These are phyloP conservation scores for Scutellaria baicalensis DNA, from an alignment of 257 asterid species.

Conservation along the genomic window DNA sequence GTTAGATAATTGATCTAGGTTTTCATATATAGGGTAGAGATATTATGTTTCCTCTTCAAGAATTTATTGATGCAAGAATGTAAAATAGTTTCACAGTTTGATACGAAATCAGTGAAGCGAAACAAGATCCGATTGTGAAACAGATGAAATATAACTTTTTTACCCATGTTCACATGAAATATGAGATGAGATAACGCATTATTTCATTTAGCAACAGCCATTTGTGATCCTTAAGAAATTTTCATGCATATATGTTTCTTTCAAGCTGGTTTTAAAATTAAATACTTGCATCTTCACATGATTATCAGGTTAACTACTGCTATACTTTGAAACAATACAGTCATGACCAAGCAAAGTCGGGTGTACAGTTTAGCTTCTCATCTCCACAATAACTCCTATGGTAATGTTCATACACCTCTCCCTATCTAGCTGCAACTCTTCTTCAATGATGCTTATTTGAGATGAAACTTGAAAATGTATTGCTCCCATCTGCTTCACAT, in stretches of 20 bases:
- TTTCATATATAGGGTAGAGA: background rate
- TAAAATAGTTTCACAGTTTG: background rate
- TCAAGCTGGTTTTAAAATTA: background rate
- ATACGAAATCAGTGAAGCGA: background rate
- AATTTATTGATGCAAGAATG: background rate
- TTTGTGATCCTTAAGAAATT: background rate
- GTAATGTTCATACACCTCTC: background rate
- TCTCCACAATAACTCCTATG: slow-evolving; percentile 35
- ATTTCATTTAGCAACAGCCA: background rate
- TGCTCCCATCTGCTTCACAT: too few relatives aligned
- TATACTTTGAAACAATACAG: slow-evolving; percentile 59
- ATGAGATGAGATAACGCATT: too few relatives aligned
- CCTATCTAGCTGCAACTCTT: too few relatives aligned
- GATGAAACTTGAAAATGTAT: slow-evolving; percentile 10
- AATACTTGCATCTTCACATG: slow-evolving; percentile 16
- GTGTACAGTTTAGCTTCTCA: slow-evolving; percentile 83
- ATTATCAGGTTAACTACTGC: slow-evolving; percentile 72
- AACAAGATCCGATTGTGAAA: too few relatives aligned
- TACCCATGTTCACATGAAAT: too few relatives aligned
- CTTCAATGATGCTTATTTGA: background rate
- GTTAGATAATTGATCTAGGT: background rate
- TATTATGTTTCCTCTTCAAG: background rate
- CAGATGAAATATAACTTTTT: too few relatives aligned
- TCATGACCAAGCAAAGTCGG: slow-evolving; percentile 65
- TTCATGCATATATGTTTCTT: background rate